Conservation (phyloP, 768 basidiomycete genomes). For the Holtermannia corniformis region DNA sequence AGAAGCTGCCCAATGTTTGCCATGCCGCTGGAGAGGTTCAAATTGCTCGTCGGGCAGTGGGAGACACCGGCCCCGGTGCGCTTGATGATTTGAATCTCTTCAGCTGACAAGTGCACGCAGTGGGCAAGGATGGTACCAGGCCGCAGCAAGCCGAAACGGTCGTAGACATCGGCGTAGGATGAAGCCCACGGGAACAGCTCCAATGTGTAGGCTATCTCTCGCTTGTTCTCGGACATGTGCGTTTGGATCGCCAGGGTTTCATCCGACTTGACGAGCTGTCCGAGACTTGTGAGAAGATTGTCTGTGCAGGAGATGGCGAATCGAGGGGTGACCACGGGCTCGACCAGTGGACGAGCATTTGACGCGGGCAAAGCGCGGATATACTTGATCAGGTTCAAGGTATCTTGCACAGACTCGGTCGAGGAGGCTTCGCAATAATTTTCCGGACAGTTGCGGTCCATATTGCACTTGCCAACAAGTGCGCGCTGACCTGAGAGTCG, state of each 20-base stretch:
- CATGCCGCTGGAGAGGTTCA: constrained; percentile 77
- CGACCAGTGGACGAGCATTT: constrained; percentile 51
- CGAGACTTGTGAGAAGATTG: constrained; percentile 56
- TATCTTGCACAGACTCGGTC: constrained; percentile 54
- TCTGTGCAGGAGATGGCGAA: constrained; percentile 84
- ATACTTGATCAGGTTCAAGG: constrained; percentile 57
- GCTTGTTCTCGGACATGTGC: constrained; percentile 75
- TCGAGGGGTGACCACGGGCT: constrained; percentile 88
- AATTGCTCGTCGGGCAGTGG: constrained; percentile 91
- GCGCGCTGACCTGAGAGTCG: constrained; percentile 27
- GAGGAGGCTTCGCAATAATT: constrained; percentile 60
- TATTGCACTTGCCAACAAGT: constrained; percentile 54
- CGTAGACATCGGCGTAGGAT: constrained; percentile 75
- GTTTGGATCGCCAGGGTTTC: constrained; percentile 72
- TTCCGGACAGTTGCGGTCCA: constrained; percentile 65
- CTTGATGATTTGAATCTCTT: constrained; percentile 65
- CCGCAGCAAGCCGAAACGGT: constrained; percentile 63
- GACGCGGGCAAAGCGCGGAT: constrained; percentile 51
- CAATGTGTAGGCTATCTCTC: constrained; percentile 60
- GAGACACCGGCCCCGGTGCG: constrained; percentile 62
- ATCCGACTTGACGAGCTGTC: constrained; percentile 49
- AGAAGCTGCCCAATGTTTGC: constrained; percentile 69
- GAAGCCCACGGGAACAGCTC: constrained; percentile 55
- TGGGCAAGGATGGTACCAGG: constrained; percentile 79
- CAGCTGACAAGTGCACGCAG: constrained; percentile 64